A percentile compares a stretch with the other conserved stretches of the same genome.
Evolutionary conservation across 768 basidiomycete genomes (phyloP).

Genomic region (Phaeotremella fagi): DNA sequence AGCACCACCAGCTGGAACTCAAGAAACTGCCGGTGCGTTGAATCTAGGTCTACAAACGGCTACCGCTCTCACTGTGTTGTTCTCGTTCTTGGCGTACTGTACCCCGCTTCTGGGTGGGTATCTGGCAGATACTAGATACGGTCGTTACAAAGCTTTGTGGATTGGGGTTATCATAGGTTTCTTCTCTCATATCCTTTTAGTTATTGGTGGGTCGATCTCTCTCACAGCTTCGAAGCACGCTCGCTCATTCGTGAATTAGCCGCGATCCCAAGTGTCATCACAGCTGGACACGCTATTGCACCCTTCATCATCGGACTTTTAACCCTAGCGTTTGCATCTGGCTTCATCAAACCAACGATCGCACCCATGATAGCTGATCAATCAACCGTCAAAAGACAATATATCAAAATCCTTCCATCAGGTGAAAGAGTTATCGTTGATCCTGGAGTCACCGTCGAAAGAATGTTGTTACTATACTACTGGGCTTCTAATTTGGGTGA

Average conservation of each 20-base stretch:
- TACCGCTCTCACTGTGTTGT: slow-evolving; percentile 22
- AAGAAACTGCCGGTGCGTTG: slow-evolving; percentile 17
- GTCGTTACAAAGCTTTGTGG: slow-evolving; percentile 26
- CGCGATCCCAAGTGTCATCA: slow-evolving; percentile 22
- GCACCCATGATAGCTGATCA: slow-evolving; percentile 45
- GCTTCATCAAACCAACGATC: slow-evolving; percentile 38
- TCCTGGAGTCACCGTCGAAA: slow-evolving; percentile 31
- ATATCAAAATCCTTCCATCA: slow-evolving; percentile 10
- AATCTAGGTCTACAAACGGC: slow-evolving; percentile 16
- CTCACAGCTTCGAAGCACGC: not conserved
- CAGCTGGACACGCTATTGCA: slow-evolving; percentile 17
- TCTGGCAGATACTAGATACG: slow-evolving; percentile 28
- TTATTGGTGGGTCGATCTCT: slow-evolving; percentile 5
- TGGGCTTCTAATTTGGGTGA: slow-evolving; percentile 43
- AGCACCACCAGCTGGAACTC: slow-evolving; percentile 12
- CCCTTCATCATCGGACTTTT: slow-evolving; percentile 25
- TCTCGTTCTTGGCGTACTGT: slow-evolving; percentile 33
- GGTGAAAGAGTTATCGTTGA: slow-evolving; percentile 41
- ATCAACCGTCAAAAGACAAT: slow-evolving; percentile 22
- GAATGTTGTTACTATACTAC: slow-evolving; percentile 34
- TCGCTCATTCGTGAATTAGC: not conserved
- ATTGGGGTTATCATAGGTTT: slow-evolving; percentile 18
- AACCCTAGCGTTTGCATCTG: slow-evolving; percentile 25
- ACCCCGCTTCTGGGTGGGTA: slow-evolving; percentile 33
- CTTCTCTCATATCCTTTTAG: slow-evolving; percentile 23